Base-by-base conservation (phyloP, 352 stramenopile species). In the Albugo candida region DNA sequence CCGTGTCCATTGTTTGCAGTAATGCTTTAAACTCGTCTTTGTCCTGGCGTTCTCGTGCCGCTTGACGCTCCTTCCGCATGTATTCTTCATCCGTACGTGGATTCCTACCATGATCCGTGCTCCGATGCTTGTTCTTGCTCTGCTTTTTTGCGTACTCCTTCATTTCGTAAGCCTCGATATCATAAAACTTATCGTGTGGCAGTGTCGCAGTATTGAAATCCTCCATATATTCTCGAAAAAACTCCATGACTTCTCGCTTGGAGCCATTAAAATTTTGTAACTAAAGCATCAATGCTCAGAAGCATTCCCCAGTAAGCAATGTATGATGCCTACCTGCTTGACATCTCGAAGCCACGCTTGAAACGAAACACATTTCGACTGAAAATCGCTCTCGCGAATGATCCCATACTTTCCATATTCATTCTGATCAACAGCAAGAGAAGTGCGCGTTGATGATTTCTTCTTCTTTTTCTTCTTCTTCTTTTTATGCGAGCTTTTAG, bases 191-290 rank as follows among this genome's bases (percentile, higher is more conserved):
- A 16, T 94, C 74, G 55, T 98, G 89, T 0, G 93, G 91, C 27
- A 98, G 55, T 11, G 94, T 98, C 35, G 84, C 92, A 27, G 94
- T 98, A 64, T 98, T 98, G 78, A 92, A 98, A 70, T 98, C 94
- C 65, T 98, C 94, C 59, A 93, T 92, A 70, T 96, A 95, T 61
- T 86, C 73, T 27, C 79, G 75, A 53, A 95, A 95, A 42, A 88
- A 63, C 59, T 95, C 75, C 73, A 89, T 88, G 17, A 75, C 70
- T 43, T 94, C 72, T 63, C 70, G 83, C 56, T 91, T 88, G 51
- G 80, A 72, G 16, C 78, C 78, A 40, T 85, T 86, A 20, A 91
- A 85, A 46, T 87, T 74, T 18, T 58, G 54, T 41, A 91, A 83
- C 56, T 80, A 50, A 5, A 12, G 10, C 1, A 8, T 10, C 1